Evolutionary conservation across 164 flowering plant species (phyloP).

Genomic region (Saururus chinensis): DNA sequence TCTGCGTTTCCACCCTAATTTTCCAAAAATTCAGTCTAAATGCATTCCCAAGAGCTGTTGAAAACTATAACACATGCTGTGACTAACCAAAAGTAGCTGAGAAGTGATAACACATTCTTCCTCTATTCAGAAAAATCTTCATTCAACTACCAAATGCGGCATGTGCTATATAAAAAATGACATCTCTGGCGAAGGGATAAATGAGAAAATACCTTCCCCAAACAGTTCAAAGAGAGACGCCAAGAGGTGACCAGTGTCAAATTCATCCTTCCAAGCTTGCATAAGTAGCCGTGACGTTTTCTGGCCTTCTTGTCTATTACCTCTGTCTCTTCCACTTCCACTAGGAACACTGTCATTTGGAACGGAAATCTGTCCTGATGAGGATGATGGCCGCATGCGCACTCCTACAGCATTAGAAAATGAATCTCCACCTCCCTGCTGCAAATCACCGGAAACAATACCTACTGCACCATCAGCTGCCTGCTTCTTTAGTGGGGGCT

Average conservation of each 20-base stretch:
- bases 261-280: constrained; percentile 71
- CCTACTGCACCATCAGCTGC: constrained; percentile 39
- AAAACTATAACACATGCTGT: too few species aligned
- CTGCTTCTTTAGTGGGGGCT: constrained; percentile 59
- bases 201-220: constrained; percentile 64
- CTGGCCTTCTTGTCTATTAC: constrained; percentile 13
- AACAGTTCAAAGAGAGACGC: constrained; percentile 48
- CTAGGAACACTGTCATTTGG: constrained; percentile 22
- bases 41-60: too few species aligned
- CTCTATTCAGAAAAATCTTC: too few species aligned
- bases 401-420: constrained; percentile 24
- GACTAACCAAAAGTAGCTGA: too few species aligned
- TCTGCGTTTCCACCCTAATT: too few species aligned
- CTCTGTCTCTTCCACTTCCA: constrained; percentile 26
- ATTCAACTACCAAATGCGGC: background rate
- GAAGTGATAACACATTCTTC: too few species aligned
- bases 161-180: constrained; percentile 45
- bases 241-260: constrained; percentile 47
- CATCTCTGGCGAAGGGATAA: constrained; percentile 50
- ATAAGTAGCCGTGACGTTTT: constrained; percentile 33
- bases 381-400: constrained; percentile 5
- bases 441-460: constrained; percentile 36
- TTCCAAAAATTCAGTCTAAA: too few species aligned
- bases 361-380: constrained; percentile 22
- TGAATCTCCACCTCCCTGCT: constrained; percentile 31